These are phyloP conservation scores for Globisporangium rhizosaccharum DNA, from an alignment of 352 stramenopile genomes.

Conservation along the genomic window DNA sequence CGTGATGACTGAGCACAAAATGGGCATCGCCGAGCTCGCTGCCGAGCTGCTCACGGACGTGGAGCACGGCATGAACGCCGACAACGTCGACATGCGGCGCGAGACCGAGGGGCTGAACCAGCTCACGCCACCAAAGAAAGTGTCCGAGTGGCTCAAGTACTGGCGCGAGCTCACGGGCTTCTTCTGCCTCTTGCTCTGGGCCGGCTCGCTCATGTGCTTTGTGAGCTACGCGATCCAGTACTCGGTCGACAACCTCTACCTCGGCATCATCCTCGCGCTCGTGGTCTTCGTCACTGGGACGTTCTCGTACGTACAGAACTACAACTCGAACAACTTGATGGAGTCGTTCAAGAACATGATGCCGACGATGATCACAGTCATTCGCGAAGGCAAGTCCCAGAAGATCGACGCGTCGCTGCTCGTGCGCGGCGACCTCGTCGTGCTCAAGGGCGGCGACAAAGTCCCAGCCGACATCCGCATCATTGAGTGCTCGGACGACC, in stretches of 20 bases:
- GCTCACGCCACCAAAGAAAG: conserved; percentile 51
- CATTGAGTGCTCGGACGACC: conserved; percentile 91
- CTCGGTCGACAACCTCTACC: conserved; percentile 40
- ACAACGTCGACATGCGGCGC: conserved; percentile 44
- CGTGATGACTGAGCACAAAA: conserved; percentile 54
- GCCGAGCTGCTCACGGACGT: conserved; percentile 39
- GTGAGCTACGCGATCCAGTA: conserved; percentile 46
- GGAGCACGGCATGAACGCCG: conserved; percentile 36
- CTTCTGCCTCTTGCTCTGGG: conserved; percentile 50
- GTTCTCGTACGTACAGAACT: conserved; percentile 68
- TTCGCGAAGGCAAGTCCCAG: conserved; percentile 72
- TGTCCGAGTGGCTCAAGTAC: conserved; percentile 48
- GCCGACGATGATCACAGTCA: conserved; percentile 69
- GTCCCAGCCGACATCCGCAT: conserved; percentile 94
- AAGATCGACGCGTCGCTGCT: conserved; percentile 76
- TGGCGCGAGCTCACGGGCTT: conserved; percentile 52
- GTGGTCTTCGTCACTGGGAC: conserved; percentile 46
- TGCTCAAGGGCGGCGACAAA: conserved; percentile 88
- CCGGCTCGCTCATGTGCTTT: conserved; percentile 45
- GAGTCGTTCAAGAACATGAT: conserved; percentile 87
- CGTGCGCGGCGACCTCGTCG: conserved; percentile 84
- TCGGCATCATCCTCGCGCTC: conserved; percentile 38
- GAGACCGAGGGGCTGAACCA: conserved; percentile 40
- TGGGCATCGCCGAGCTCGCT: conserved; percentile 35
- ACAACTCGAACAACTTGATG: conserved; percentile 77